These are phyloP conservation scores for Carpinus fangiana DNA, from an alignment of 306 rosid genomes.

Conservation along the genomic window DNA sequence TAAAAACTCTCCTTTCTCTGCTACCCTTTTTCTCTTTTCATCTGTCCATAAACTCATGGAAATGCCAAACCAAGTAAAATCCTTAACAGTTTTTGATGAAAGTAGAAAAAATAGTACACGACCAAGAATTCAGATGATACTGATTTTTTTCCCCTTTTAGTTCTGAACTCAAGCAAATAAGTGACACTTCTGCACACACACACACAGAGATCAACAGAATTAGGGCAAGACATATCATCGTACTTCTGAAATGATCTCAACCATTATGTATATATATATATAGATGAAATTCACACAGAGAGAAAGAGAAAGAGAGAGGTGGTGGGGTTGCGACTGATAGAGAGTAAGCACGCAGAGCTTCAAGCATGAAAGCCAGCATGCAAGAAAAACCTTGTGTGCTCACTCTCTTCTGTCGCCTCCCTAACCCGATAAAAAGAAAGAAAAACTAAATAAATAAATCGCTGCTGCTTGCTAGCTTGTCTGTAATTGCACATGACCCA, in stretches of 20 bases:
- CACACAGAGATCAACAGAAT: background rate
- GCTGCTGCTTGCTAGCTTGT: background rate
- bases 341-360: conserved; percentile 89
- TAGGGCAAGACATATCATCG: background rate
- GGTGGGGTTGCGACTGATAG: conserved; percentile 77
- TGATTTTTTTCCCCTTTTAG: background rate
- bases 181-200: background rate
- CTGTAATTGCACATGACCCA: no score
- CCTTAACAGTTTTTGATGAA: background rate
- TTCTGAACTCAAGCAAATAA: background rate
- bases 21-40: background rate
- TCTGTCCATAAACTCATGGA: background rate
- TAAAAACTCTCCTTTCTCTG: background rate
- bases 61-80: background rate
- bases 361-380: conserved; percentile 59
- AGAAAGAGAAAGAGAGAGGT: conserved; percentile 22
- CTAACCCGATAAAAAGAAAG: conserved; percentile 28
- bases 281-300: background rate
- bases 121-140: background rate
- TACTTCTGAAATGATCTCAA: background rate
- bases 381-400: conserved; percentile 95
- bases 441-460: background rate
- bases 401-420: conserved; percentile 99
- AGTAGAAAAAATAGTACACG: background rate
- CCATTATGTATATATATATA: background rate